Evolutionary conservation across 441 rosid species (phyloP), one percentile per base, ranked within the genome.

Genomic region (Aleurites moluccanus): DNA sequence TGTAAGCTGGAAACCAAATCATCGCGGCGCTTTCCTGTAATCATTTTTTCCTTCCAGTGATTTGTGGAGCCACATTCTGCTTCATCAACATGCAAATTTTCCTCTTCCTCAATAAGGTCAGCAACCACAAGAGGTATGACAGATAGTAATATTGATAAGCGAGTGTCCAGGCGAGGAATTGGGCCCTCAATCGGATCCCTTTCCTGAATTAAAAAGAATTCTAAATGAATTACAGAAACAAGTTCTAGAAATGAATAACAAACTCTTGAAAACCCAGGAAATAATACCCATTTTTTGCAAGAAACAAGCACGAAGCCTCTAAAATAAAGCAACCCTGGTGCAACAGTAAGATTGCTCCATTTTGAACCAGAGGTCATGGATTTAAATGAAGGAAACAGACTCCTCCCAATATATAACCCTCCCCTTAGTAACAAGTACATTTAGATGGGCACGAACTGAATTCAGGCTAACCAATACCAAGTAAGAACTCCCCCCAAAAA

Each of bases 181-280:
- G 97, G 97, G 74, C 98, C 98, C 86, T 96, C 99, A 74, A 86
- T 86, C 42, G 92, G 89, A 77, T 96, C 93, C 82, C 98, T 91
- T 87, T 96, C 99, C 99, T 96, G 83, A 77, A 82, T 75, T 69
- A 44, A 35, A 56, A 65, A 70, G 61, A 74, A 73, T 53, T 60
- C 21, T 11, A 61, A 55, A 47, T 77, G 69, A 67, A 25, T 64
- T 49, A 57, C 62, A 28, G 33, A 68, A 44, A 42, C 16, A 53
- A 64, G 44, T 50, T 28, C 38, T 60, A 23, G n/a, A 56, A 66
- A 72, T 28, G 21, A 47, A 75, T 30, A 67, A 50, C 67, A 71
- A 72, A 64, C 73, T 74, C 70, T 68, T 25, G 13, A 76, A 75
- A 79, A 67, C 52, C 75, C 16, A 45, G 23, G 73, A 44, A 63